Evolutionary conservation across 2,329 filamentous ascomycete species (phyloP).

Genomic region (Colletotrichum sp.): DNA sequence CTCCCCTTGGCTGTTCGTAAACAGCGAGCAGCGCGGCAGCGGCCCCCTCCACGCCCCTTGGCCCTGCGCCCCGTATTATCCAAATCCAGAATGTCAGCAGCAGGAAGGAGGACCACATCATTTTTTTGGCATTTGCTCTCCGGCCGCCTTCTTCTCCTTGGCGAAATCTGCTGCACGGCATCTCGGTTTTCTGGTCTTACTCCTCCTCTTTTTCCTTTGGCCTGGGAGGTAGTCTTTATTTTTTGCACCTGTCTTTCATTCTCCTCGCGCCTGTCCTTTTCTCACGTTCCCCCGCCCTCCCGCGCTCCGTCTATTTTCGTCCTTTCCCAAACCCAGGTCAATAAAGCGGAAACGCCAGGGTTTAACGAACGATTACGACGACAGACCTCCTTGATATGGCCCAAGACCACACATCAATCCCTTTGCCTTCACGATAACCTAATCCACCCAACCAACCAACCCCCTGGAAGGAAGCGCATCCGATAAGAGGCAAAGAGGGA

Average conservation of each 20-base stretch:
- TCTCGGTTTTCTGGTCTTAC: background rate
- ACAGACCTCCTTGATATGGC: background rate
- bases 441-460: background rate
- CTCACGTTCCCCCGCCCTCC: background rate
- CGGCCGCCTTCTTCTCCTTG: background rate
- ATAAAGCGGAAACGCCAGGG: background rate
- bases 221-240: background rate
- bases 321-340: background rate
- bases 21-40: background rate
- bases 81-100: background rate
- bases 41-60: background rate
- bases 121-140: background rate
- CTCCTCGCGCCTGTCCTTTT: background rate
- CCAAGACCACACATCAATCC: background rate
- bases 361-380: background rate
- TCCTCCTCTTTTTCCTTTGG: background rate
- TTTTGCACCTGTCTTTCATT: background rate
- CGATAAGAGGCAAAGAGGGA: background rate
- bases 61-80: background rate
- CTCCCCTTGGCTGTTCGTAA: background rate
- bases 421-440: background rate
- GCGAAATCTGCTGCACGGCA: background rate
- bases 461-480: background rate
- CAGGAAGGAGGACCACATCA: background rate
- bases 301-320: background rate